A percentile compares a stretch with the other conserved stretches of the same genome.
Evolutionary conservation across 2,329 filamentous ascomycete genomes (phyloP).

Genomic region (Tolypocladium cylindrosporum): DNA sequence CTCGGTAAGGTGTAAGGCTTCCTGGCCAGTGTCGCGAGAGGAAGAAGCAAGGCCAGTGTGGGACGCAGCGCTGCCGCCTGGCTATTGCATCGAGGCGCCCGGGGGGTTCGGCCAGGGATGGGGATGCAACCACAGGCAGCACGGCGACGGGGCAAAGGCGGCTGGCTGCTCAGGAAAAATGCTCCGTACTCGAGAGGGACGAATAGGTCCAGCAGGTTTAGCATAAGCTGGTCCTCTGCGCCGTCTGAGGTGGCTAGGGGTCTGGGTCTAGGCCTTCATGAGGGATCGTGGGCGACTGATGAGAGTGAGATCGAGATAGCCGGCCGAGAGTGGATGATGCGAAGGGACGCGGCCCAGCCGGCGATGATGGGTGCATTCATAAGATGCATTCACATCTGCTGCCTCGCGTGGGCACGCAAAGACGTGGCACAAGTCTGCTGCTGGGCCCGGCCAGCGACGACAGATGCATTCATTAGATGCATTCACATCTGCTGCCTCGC

Average conservation of each 20-base stretch:
- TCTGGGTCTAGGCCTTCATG: slow-evolving; percentile 2
- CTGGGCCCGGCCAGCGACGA: too few relatives aligned
- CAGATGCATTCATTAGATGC: too few relatives aligned
- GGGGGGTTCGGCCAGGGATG: slow-evolving; percentile 4
- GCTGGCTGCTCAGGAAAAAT: not conserved
- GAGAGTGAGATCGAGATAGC: slow-evolving; percentile 18
- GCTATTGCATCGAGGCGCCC: slow-evolving; percentile 22
- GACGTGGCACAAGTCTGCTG: too few relatives aligned
- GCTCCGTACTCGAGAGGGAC: not conserved
- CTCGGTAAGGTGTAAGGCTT: not conserved
- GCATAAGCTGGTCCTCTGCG: not conserved
- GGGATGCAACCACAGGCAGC: not conserved
- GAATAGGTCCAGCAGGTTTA: not conserved
- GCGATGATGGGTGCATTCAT: too few relatives aligned
- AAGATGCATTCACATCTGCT: too few relatives aligned
- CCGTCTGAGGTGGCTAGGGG: slow-evolving; percentile 8
- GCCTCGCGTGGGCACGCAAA: too few relatives aligned
- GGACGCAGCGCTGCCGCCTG: slow-evolving; percentile 5
- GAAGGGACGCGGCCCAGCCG: not conserved
- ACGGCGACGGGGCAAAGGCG: not conserved
- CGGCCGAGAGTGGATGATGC: slow-evolving; percentile 1
- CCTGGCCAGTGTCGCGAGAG: not conserved
- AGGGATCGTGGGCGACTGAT: not conserved
- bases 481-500: too few relatives aligned
- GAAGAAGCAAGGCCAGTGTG: slow-evolving; percentile 5